phyloP scores from a whole-genome alignment of 1,284 basidiomycete genomes.

The Rhodotorula sp. region DNA sequence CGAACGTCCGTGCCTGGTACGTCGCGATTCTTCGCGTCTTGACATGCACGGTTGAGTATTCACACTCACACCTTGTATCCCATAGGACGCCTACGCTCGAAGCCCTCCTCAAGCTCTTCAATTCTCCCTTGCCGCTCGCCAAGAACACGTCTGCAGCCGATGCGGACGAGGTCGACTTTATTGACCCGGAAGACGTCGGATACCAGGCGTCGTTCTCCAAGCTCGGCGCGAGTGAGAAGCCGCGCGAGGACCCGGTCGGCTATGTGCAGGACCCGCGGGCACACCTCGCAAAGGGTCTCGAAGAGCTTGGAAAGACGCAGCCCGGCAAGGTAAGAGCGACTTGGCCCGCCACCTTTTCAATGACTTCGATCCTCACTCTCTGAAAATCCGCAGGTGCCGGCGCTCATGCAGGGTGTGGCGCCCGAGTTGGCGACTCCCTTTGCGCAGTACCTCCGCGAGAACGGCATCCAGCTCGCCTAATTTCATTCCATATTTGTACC shows the following conservation, averaged over 20 bases:
- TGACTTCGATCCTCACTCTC: too few relatives aligned
- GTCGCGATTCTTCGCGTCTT: constrained; percentile 41
- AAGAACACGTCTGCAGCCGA: constrained; percentile 53
- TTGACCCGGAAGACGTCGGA: constrained; percentile 81
- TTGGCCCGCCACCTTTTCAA: not conserved
- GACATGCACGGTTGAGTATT: too few relatives aligned
- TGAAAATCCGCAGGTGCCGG: constrained; percentile 34
- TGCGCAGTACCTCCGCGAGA: constrained; percentile 48
- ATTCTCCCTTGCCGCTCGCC: constrained; percentile 67
- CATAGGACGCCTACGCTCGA: constrained; percentile 66
- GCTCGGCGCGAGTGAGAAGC: constrained; percentile 70
- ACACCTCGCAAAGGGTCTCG: constrained; percentile 50
- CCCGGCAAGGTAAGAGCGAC: constrained; percentile 49
- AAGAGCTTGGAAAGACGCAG: constrained; percentile 44
- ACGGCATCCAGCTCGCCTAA: constrained; percentile 36
- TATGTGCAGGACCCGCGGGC: constrained; percentile 51
- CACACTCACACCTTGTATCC: not conserved
- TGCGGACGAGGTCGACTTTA: constrained; percentile 64
- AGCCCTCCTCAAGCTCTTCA: constrained; percentile 75
- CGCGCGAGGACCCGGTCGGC: constrained; percentile 51
- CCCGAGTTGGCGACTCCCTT: constrained; percentile 47
- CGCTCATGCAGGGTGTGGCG: constrained; percentile 48
- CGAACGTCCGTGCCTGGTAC: constrained; percentile 68
- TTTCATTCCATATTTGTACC: not conserved
- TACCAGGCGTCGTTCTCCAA: constrained; percentile 93